Conservation (phyloP, 2,329 filamentous ascomycete species). For the Fusarium poae region DNA sequence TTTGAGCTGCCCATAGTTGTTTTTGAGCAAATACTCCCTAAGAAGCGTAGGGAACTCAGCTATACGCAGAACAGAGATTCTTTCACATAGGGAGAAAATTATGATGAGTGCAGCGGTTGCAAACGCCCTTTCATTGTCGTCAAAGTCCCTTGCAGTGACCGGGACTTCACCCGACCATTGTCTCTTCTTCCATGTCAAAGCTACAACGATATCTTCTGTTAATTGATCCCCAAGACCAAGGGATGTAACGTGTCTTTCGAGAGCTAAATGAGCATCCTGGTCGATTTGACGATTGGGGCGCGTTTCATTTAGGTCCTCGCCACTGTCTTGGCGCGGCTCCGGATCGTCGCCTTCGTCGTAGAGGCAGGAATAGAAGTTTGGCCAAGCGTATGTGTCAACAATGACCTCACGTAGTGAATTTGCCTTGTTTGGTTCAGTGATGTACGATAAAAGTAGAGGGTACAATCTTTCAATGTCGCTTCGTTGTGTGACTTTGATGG, state of each 20-base stretch:
- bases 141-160: background rate
- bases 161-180: background rate
- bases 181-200: slow-evolving; percentile 13
- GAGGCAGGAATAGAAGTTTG: background rate
- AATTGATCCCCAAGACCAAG: background rate
- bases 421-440: background rate
- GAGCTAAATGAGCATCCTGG: background rate
- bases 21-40: slow-evolving; percentile 12
- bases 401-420: background rate
- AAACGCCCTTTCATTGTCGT: background rate
- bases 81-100: slow-evolving; percentile 22
- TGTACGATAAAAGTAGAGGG: slow-evolving; percentile 8
- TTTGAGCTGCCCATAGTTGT: slow-evolving; percentile 12
- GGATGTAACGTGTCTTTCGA: slow-evolving; percentile 14
- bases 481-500: background rate
- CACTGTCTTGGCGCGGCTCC: background rate
- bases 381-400: background rate
- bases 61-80: slow-evolving; percentile 1
- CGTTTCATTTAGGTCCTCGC: slow-evolving; percentile 11
- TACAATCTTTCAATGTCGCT: background rate
- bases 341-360: background rate
- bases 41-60: background rate
- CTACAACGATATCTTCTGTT: background rate
- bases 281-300: slow-evolving; percentile 12
- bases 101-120: slow-evolving; percentile 3